Percentiles rank a stretch among this genome's conserved stretches.
Conservation (phyloP, 192 early-diverging fungal species). For the Backusella morwellensis region DNA sequence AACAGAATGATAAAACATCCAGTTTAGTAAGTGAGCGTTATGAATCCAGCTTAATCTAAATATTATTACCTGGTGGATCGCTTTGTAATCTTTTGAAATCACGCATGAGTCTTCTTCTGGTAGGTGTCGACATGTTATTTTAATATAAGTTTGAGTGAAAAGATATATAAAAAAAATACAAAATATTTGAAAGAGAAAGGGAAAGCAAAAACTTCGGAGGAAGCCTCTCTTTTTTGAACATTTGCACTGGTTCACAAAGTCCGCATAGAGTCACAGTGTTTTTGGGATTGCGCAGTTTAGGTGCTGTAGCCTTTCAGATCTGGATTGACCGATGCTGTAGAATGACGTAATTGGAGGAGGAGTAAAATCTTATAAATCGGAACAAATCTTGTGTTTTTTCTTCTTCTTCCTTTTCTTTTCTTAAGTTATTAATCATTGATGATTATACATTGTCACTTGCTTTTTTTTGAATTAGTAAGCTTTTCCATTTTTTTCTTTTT, state of each 20-base stretch:
- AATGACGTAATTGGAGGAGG: too few relatives aligned
- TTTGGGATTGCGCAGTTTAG: slow-evolving; percentile 3
- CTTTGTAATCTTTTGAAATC: slow-evolving; percentile 96
- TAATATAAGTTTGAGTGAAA: not conserved
- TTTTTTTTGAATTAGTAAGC: too few relatives aligned
- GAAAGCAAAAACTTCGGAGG: not conserved
- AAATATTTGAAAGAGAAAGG: not conserved
- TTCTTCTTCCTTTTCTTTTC: too few relatives aligned
- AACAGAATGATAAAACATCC: not conserved
- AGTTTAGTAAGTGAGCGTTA: not conserved
- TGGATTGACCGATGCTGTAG: too few relatives aligned
- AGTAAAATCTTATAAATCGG: too few relatives aligned
- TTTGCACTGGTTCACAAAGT: not conserved
- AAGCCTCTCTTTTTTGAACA: not conserved
- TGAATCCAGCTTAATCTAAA: not conserved
- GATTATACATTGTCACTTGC: too few relatives aligned
- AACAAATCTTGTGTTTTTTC: too few relatives aligned
- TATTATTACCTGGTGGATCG: slow-evolving; percentile 75
- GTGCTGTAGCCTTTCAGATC: too few relatives aligned
- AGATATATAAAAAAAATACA: not conserved
- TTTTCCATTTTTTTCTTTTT: too few relatives aligned
- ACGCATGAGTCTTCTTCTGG: slow-evolving; percentile 93
- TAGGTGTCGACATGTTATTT: slow-evolving; percentile 84
- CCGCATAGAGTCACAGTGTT: not conserved
- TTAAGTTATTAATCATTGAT: too few relatives aligned